These are phyloP conservation scores for Senna tora DNA, from an alignment of 306 rosid genomes.

Conservation along the genomic window DNA sequence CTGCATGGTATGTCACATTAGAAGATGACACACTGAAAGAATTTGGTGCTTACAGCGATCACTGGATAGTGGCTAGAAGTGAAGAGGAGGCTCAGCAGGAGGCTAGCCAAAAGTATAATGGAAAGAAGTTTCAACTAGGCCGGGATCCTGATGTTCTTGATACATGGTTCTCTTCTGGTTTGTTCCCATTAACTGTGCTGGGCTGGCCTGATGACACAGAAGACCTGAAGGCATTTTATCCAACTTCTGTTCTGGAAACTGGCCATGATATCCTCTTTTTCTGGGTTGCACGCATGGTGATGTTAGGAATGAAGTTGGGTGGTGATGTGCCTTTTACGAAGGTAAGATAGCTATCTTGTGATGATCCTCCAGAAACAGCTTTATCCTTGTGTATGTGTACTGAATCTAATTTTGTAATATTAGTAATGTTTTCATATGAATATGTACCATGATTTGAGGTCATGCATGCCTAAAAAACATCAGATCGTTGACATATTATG, in stretches of 20 bases:
- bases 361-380: conserved; percentile 9
- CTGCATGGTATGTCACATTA: conserved; percentile 85
- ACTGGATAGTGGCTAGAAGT: conserved; percentile 87
- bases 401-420: conserved; percentile 24
- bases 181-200: conserved; percentile 85
- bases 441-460: neutral
- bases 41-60: conserved; percentile 72
- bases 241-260: conserved; percentile 95
- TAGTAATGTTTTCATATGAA: neutral
- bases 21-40: conserved; percentile 75
- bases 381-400: conserved; percentile 12
- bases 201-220: conserved; percentile 95
- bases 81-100: conserved; percentile 70
- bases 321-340: conserved; percentile 78
- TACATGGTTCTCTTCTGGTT: conserved; percentile 98
- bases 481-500: conserved; percentile 33
- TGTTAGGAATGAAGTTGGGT: conserved; percentile 86
- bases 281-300: conserved; percentile 99
- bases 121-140: conserved; percentile 63
- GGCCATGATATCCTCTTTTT: conserved; percentile 95
- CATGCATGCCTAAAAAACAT: conserved; percentile 6
- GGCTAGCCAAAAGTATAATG: conserved; percentile 57
- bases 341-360: conserved; percentile 52
- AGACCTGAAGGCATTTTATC: conserved; percentile 86
- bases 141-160: conserved; percentile 98